These are phyloP conservation scores for Punica granatum DNA, from an alignment of 345 rosid species.

Conservation along the genomic window DNA sequence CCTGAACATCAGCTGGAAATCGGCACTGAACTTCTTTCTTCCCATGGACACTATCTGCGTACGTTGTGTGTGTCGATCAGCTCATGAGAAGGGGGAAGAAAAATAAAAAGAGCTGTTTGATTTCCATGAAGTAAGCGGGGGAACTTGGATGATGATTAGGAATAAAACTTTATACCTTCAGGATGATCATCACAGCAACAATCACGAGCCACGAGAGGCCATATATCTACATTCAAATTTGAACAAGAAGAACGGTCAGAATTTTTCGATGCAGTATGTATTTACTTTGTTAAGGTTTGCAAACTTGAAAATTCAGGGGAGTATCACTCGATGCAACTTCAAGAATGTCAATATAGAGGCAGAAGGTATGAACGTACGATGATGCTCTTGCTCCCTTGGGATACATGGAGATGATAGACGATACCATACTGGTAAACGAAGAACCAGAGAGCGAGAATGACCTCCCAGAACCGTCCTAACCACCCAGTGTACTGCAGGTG, in stretches of 20 bases:
- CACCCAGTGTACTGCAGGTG: slow-evolving; percentile 69
- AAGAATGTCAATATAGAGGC: slow-evolving; percentile 12
- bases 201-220: slow-evolving; percentile 94
- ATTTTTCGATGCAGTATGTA: background rate
- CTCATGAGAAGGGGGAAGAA: background rate
- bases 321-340: slow-evolving; percentile 26
- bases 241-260: too few relatives aligned
- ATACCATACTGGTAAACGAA: slow-evolving; percentile 83
- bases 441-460: slow-evolving; percentile 65
- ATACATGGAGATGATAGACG: slow-evolving; percentile 68
- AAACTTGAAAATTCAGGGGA: background rate
- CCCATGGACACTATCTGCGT: slow-evolving; percentile 90
- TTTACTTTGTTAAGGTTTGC: slow-evolving; percentile 5
- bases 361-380: slow-evolving; percentile 39
- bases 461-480: slow-evolving; percentile 64
- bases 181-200: slow-evolving; percentile 61
- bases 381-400: slow-evolving; percentile 51
- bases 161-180: slow-evolving; percentile 56
- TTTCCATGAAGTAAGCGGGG: background rate
- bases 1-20: slow-evolving; percentile 94
- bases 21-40: slow-evolving; percentile 90
- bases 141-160: background rate
- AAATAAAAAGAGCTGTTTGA: background rate
- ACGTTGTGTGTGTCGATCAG: background rate
- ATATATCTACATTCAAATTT: slow-evolving; percentile 60